A percentile compares a stretch with the other conserved stretches of the same genome.
Conservation (phyloP, 352 stramenopile species). For the Peronospora tabacina region DNA sequence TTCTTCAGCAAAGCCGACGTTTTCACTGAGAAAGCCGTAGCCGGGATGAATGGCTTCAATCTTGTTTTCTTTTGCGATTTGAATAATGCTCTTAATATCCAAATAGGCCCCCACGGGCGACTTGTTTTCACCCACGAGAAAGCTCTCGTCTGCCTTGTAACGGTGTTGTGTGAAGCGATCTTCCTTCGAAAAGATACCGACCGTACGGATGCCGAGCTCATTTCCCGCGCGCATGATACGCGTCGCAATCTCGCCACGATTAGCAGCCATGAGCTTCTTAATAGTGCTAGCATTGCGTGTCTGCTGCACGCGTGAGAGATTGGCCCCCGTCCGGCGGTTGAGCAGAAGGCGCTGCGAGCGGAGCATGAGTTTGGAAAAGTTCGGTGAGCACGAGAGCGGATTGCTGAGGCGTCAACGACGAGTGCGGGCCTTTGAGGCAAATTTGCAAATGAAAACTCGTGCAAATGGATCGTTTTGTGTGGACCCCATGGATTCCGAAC, state of each 20-base stretch:
- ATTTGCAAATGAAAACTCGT: conserved; percentile 30
- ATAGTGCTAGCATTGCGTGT: conserved; percentile 70
- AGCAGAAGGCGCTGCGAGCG: conserved; percentile 32
- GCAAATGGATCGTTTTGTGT: conserved; percentile 13
- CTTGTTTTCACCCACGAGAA: conserved; percentile 88
- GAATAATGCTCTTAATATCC: conserved; percentile 90
- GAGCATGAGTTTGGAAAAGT: conserved; percentile 25
- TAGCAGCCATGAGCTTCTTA: conserved; percentile 96
- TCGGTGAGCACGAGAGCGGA: conserved; percentile 8
- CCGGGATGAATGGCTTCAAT: conserved; percentile 95
- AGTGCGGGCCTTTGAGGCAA: conserved; percentile 11
- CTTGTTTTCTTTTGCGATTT: conserved; percentile 88
- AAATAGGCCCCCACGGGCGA: conserved; percentile 93
- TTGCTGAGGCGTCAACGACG: conserved; percentile 3
- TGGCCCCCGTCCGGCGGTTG: conserved; percentile 13
- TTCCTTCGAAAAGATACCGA: conserved; percentile 89
- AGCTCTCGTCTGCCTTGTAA: conserved; percentile 96
- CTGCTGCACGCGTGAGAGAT: conserved; percentile 21
- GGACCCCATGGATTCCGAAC: conserved; percentile 7
- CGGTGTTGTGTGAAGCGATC: conserved; percentile 93
- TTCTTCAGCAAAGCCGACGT: conserved; percentile 89
- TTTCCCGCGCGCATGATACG: conserved; percentile 93
- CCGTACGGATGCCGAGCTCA: conserved; percentile 89
- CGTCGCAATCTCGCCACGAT: conserved; percentile 97
- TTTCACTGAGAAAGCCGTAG: conserved; percentile 97